A percentile compares a stretch with the other conserved stretches of the same genome.
phyloP scores from a whole-genome alignment of 2,329 filamentous ascomycete genomes.

The Aspergillus japonicus region DNA sequence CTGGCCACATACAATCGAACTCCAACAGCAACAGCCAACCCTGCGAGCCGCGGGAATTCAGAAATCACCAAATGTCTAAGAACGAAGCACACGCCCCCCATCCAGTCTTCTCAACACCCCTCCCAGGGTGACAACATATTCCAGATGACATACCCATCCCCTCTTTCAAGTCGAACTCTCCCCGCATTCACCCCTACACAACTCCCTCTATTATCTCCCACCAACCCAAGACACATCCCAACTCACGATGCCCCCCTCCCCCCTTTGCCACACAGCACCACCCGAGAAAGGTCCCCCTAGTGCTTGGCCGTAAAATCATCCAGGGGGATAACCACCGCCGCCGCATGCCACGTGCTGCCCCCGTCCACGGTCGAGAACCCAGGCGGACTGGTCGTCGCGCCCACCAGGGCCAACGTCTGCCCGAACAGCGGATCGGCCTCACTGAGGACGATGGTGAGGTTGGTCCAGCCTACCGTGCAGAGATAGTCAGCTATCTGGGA shows the following conservation, averaged over 20 bases:
- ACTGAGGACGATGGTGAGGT: neutral
- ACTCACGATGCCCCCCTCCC: neutral
- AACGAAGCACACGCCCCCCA: too few relatives aligned
- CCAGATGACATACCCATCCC: too few relatives aligned
- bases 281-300: neutral
- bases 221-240: neutral
- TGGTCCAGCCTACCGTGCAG: neutral
- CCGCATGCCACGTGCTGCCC: neutral
- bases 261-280: neutral
- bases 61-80: too few relatives aligned
- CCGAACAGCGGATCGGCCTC: neutral
- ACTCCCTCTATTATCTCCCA: too few relatives aligned
- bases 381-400: neutral
- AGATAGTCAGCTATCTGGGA: too few relatives aligned
- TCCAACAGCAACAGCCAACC: too few relatives aligned
- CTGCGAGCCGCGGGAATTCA: too few relatives aligned
- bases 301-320: neutral
- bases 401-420: neutral
- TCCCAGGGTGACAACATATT: too few relatives aligned
- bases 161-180: too few relatives aligned
- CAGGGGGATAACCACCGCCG: neutral
- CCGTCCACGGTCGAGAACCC: neutral
- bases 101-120: too few relatives aligned
- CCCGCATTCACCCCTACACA: too few relatives aligned
- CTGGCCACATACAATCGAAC: too few relatives aligned